phyloP scores from a whole-genome alignment of 192 early-diverging fungal species.

The Podila horticola region DNA sequence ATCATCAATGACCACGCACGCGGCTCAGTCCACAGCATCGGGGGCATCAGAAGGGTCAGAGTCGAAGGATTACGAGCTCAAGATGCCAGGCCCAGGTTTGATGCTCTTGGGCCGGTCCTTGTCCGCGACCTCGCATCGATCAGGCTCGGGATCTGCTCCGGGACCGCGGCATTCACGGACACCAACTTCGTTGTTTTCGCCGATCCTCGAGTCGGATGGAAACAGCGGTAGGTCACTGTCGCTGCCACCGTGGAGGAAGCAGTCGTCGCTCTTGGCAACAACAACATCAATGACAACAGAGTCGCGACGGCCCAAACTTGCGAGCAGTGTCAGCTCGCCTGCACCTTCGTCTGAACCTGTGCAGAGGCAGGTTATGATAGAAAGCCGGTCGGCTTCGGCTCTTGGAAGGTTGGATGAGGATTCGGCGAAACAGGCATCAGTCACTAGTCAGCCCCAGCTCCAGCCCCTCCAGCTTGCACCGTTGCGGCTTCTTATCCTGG shows the following conservation, averaged over 20 bases:
- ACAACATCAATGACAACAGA: constrained; percentile 7
- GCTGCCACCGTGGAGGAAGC: constrained; percentile 34
- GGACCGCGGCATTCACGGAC: constrained; percentile 1
- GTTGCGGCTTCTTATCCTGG: constrained; percentile 18
- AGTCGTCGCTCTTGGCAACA: neutral
- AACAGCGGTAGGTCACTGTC: constrained; percentile 9
- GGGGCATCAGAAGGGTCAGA: neutral
- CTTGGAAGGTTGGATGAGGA: neutral
- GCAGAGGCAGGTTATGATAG: neutral
- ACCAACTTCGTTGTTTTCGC: neutral
- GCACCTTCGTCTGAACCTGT: neutral
- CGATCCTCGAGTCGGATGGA: constrained; percentile 3
- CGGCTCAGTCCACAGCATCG: neutral
- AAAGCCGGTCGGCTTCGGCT: neutral
- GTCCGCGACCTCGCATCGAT: neutral
- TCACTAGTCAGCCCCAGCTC: neutral
- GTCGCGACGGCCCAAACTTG: neutral
- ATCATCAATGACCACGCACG: neutral
- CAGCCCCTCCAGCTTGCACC: neutral
- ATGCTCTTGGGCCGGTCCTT: too few species aligned
- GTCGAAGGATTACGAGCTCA: neutral
- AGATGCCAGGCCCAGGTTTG: too few species aligned
- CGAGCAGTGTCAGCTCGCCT: neutral
- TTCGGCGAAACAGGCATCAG: neutral
- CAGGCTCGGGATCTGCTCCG: neutral